Percentiles rank a stretch among this genome's conserved stretches.
phyloP scores from a whole-genome alignment of 192 early-diverging fungal species.

The Coemansia sp. region DNA sequence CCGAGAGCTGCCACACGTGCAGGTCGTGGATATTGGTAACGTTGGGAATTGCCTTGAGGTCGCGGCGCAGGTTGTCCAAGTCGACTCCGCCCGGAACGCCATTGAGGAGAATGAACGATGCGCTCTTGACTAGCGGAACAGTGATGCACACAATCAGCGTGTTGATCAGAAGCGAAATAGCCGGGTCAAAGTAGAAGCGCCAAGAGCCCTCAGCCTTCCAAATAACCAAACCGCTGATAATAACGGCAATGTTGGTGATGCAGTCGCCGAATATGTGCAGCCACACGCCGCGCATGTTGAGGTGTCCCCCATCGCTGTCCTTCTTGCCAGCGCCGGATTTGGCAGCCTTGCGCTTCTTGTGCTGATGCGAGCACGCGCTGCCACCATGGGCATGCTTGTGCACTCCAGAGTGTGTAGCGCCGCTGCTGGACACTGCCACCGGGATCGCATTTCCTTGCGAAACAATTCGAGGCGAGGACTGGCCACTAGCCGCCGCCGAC shows the following conservation, averaged over 20 bases:
- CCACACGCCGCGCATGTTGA: constrained; percentile 80
- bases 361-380: constrained; percentile 20
- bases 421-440: constrained; percentile 1
- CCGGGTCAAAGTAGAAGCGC: constrained; percentile 85
- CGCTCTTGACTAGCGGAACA: constrained; percentile 65
- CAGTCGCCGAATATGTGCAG: constrained; percentile 91
- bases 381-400: background rate
- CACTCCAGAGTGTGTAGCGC: background rate
- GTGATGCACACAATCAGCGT: constrained; percentile 54
- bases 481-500: constrained; percentile 12
- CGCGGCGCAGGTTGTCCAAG: constrained; percentile 63
- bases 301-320: constrained; percentile 27
- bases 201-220: constrained; percentile 67
- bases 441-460: background rate
- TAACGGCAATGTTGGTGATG: constrained; percentile 85
- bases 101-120: constrained; percentile 80
- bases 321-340: constrained; percentile 15
- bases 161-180: constrained; percentile 64
- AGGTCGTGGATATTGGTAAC: constrained; percentile 84
- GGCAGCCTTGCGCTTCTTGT: constrained; percentile 19
- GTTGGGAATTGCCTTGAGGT: constrained; percentile 61
- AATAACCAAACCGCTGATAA: constrained; percentile 74
- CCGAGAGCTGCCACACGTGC: constrained; percentile 91
- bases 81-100: constrained; percentile 69
- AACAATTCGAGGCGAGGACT: constrained; percentile 15